Percentiles rank a stretch among this genome's conserved stretches.
phyloP scores from a whole-genome alignment of 352 stramenopile species.

The Phytophthora citricola region DNA sequence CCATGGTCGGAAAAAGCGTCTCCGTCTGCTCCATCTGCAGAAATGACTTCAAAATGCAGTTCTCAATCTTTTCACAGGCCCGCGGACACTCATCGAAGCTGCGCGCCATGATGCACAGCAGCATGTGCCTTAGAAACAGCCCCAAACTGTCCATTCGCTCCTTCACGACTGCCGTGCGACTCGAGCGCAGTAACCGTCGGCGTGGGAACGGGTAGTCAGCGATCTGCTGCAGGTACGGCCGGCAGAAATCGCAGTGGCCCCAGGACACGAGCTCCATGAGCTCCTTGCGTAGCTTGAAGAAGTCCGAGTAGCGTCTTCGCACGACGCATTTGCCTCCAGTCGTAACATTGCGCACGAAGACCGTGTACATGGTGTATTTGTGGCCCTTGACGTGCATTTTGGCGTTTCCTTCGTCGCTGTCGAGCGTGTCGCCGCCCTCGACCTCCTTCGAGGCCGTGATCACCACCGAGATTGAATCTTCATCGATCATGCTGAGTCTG shows the following conservation, averaged over 20 bases:
- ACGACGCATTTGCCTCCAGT: slow-evolving; percentile 81
- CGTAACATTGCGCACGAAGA: slow-evolving; percentile 79
- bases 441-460: slow-evolving; percentile 70
- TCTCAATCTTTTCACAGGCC: slow-evolving; percentile 71
- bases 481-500: slow-evolving; percentile 52
- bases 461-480: slow-evolving; percentile 69
- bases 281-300: slow-evolving; percentile 86
- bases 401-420: slow-evolving; percentile 20
- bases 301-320: slow-evolving; percentile 85
- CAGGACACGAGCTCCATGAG: slow-evolving; percentile 84
- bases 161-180: slow-evolving; percentile 70
- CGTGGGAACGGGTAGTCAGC: slow-evolving; percentile 82
- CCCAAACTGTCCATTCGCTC: slow-evolving; percentile 87
- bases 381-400: slow-evolving; percentile 45
- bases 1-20: slow-evolving; percentile 54
- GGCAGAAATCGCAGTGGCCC: slow-evolving; percentile 75
- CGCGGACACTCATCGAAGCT: slow-evolving; percentile 77
- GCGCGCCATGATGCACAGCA: slow-evolving; percentile 74
- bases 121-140: slow-evolving; percentile 78
- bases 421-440: slow-evolving; percentile 31
- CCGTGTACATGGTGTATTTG: slow-evolving; percentile 88
- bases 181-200: slow-evolving; percentile 78
- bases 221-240: slow-evolving; percentile 71
- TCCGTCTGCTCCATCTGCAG: slow-evolving; percentile 75
- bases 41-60: slow-evolving; percentile 77